Conservation (phyloP, 2,329 filamentous ascomycete species). For the Paracoccidioides lutzii region DNA sequence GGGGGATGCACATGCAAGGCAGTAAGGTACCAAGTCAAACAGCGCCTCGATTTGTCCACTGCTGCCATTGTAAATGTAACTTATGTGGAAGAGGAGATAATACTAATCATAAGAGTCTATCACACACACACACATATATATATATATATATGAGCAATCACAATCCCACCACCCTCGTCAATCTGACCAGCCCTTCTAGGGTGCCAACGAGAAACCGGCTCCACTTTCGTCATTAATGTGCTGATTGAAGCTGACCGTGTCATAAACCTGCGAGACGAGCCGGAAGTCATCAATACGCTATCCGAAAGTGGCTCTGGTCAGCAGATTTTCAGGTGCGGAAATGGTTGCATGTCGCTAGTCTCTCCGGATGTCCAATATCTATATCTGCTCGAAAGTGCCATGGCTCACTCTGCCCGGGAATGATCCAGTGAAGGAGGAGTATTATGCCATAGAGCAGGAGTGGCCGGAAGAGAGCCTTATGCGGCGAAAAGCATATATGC, state of each 20-base stretch:
- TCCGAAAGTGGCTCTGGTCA: slow-evolving; percentile 32
- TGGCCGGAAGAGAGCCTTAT: slow-evolving; percentile 24
- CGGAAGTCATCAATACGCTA: slow-evolving; percentile 22
- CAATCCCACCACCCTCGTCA: too few species aligned
- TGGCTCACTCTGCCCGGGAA: slow-evolving; percentile 26
- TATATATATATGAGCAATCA: too few species aligned
- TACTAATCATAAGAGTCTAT: too few species aligned
- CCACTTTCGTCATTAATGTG: slow-evolving; percentile 29
- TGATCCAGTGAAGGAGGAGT: slow-evolving; percentile 27
- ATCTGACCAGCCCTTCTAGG: slow-evolving; percentile 2
- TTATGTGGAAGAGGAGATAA: too few species aligned
- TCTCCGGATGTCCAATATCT: slow-evolving; percentile 38
- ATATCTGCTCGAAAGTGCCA: slow-evolving; percentile 25
- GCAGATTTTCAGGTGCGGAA: slow-evolving; percentile 31
- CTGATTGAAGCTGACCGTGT: slow-evolving; percentile 31
- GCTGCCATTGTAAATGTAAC: slow-evolving; percentile 36
- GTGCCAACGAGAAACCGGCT: slow-evolving; percentile 36
- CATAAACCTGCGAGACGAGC: slow-evolving; percentile 14
- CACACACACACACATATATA: too few species aligned
- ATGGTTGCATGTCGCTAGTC: slow-evolving; percentile 27
- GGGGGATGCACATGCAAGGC: slow-evolving; percentile 19
- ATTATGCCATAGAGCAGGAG: slow-evolving; percentile 23
- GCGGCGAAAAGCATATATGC: slow-evolving; percentile 11
- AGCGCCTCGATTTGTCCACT: slow-evolving; percentile 30
- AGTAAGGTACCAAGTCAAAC: slow-evolving; percentile 18